Conservation (phyloP, 2,329 filamentous ascomycete species). For the Penicillium sclerotigenum region DNA sequence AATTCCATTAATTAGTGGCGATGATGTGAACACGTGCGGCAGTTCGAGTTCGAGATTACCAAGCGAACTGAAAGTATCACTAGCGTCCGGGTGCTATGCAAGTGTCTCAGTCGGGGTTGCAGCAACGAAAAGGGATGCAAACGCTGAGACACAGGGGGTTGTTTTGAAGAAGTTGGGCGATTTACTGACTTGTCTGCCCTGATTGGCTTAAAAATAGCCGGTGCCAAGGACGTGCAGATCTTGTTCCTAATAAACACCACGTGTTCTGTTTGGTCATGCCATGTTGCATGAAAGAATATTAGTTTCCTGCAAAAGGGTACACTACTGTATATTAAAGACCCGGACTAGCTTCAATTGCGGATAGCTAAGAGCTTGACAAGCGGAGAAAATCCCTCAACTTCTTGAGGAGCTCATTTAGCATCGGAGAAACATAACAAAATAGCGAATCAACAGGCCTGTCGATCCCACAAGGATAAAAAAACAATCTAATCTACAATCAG, state of each 20-base stretch:
- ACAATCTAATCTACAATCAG: background rate
- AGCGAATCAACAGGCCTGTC: background rate
- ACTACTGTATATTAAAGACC: background rate
- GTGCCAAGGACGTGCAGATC: background rate
- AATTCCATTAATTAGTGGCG: constrained; percentile 31
- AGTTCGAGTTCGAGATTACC: constrained; percentile 53
- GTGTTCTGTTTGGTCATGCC: background rate
- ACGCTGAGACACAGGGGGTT: constrained; percentile 50
- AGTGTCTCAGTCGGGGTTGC: constrained; percentile 63
- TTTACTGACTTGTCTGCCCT: constrained; percentile 50
- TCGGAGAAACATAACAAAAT: background rate
- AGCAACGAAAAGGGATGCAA: constrained; percentile 58
- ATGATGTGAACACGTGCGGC: constrained; percentile 59
- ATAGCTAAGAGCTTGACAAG: background rate
- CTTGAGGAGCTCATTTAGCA: background rate
- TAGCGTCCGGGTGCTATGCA: constrained; percentile 55
- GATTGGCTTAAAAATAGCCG: constrained; percentile 7
- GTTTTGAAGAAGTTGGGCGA: constrained; percentile 52
- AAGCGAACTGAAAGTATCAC: constrained; percentile 55
- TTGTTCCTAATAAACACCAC: background rate
- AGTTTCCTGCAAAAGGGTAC: background rate
- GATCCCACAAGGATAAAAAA: background rate
- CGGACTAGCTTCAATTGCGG: background rate
- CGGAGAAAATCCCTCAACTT: background rate
- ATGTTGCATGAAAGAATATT: background rate